Base-by-base conservation (phyloP, 805 yeast genomes). In the Wickerhamomyces canadensis region DNA sequence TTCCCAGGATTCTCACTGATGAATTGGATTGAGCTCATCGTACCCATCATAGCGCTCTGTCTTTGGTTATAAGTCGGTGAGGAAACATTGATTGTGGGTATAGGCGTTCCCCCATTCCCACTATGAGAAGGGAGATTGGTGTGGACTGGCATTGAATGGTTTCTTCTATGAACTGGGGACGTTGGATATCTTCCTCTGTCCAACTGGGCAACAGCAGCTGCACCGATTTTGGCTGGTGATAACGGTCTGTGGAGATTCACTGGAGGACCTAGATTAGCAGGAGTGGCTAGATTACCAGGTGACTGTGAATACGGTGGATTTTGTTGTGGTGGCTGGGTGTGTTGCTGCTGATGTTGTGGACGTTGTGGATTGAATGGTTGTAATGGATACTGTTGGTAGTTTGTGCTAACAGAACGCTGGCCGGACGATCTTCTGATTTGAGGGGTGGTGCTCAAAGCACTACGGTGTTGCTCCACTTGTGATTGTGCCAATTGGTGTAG, bases 221-320 rank as follows among this genome's bases (percentile, higher is more conserved):
- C 87, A 1, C 89, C 89, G 10, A 80, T 68, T 47, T 76, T 78
- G 1, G 86, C 83, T 0, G 88, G 88, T 2, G 85, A 78, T 22
- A 70, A 56, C 14, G 80, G 75, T 42, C 80, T 57, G 14, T 43
- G 43, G 25, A 49, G 36, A 4, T 45, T 19, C 4, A 48, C 45
- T 18, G 56, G 56, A 9, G 55, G 56, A 1, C 48, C 55, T 6
- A 49, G 31, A 31, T 41, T 38, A 1, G 39, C 37, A 18, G 33
- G 38, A 10, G 24, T 28, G 7, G 36, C 45, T 6, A 31, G 14
- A 1, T 28, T n/a, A n/a, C n/a, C n/a, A n/a, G 17, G 5, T 32
- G 31, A 3, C 31, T 34, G 14, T 22, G 19, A 16, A 19, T 27
- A 45, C 6, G 32, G 21, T 1, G 23, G 17, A 13, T 30, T 21